Evolutionary conservation across 768 basidiomycete species (phyloP), one percentile per base, ranked within the genome.

Genomic region (Collybiopsis confluens): DNA sequence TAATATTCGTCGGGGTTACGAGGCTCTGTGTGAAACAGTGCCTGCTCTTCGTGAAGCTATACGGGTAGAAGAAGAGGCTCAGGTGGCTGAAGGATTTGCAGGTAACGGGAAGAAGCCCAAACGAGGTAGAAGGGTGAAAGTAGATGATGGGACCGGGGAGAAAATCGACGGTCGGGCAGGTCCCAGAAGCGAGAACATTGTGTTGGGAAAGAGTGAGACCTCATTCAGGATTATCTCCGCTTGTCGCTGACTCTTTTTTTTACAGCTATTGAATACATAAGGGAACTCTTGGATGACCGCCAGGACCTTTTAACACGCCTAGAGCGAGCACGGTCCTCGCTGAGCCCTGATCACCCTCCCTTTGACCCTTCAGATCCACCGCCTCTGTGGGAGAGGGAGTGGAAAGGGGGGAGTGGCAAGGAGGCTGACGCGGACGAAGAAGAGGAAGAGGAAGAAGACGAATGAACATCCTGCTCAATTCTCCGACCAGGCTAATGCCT

Each of bases 111-210:
- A 54, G 74, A 60, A 54, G 72, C 56, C 59, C 73, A 59, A 67
- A 72, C 63, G 70, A 67, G 36, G 67, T 65, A 57, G 65, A 60
- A 21, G 61, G 61, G 57, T 62, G 57, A 75, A 65, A 57, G 64
- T 59, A 5, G 73, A 70, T 18, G 77, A 71, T 41, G 76, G 75
- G 16, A 82, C 79, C 4, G 79, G 74, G 3, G 84, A 88, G 61
- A 83, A 82, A 68, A 59, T 80, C 4, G 93, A 95, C 61, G 92
- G 93, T 10, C 74, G 94, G 24, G 89, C 90, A 0, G 94, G 93
- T 1, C 92, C 94, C 6, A 77, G 88, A 62, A 95, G 92, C 65
- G 93, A 96, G 71, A 91, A 92, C 55, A 81, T 95, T 42, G 92
- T 96, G 3, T 68, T 96, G 36, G 80, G 82, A 36, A 93, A 95